phyloP scores from a whole-genome alignment of 116 monocot species.

The Dioscorea cayenensis region DNA sequence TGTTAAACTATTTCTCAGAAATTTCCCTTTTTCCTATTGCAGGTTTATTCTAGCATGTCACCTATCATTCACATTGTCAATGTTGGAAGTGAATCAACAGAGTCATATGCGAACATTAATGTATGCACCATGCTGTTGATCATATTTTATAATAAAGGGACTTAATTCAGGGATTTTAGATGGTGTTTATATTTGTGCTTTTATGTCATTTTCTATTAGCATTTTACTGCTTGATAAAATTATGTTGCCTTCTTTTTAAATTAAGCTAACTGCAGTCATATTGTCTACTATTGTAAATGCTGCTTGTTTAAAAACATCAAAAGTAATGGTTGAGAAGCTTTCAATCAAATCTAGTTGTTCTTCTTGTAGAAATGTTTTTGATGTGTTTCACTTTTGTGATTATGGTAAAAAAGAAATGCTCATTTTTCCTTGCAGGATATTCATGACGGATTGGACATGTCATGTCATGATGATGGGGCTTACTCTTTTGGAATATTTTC shows the following conservation, averaged over 20 bases:
- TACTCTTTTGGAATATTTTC: conserved; percentile 83
- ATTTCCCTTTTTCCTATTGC: conserved; percentile 13
- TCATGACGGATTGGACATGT: conserved; percentile 81
- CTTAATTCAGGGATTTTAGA: background rate
- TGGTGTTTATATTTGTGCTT: background rate
- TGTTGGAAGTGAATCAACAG: conserved; percentile 34
- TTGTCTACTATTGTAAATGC: too few relatives aligned
- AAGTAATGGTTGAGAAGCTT: too few relatives aligned
- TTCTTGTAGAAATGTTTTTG: too few relatives aligned
- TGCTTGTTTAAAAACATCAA: too few relatives aligned
- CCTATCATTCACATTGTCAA: conserved; percentile 82
- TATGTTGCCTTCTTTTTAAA: too few relatives aligned
- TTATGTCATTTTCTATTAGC: too few relatives aligned
- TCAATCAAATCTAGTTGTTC: too few relatives aligned
- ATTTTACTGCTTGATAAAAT: too few relatives aligned
- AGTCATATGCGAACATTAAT: conserved; percentile 78
- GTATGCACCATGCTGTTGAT: conserved; percentile 23
- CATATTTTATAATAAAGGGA: background rate
- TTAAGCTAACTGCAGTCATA: too few relatives aligned
- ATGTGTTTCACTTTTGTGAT: too few relatives aligned
- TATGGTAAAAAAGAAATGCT: background rate
- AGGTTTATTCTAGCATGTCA: conserved; percentile 88
- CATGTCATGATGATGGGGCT: conserved; percentile 27
- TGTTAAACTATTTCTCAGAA: background rate
- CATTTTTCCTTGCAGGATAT: conserved; percentile 58